Percentiles rank a stretch among this genome's conserved stretches.
Conservation (phyloP, 495 filamentous ascomycete species). For the Penicillium maclennaniae region DNA sequence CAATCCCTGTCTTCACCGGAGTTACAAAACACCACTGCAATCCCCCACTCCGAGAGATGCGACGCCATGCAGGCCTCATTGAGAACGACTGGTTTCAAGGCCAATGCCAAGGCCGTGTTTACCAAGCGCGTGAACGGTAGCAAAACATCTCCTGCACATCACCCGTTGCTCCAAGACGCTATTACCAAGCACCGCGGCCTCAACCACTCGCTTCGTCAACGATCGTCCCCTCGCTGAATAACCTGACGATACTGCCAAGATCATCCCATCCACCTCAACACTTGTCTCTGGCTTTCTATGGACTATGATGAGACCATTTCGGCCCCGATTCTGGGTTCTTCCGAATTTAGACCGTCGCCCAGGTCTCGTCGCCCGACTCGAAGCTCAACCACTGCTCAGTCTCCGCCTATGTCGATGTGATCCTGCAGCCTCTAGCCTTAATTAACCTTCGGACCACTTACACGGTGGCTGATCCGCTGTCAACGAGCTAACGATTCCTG, state of each 20-base stretch:
- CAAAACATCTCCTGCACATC: slow-evolving; percentile 3
- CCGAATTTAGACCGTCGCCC: background rate
- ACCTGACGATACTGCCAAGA: background rate
- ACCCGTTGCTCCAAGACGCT: slow-evolving; percentile 14
- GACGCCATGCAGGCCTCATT: background rate
- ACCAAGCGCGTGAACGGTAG: slow-evolving; percentile 1
- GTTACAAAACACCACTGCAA: background rate
- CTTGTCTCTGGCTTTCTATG: background rate
- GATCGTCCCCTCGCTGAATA: background rate
- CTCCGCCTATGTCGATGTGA: background rate
- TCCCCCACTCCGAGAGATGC: background rate
- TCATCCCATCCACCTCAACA: background rate
- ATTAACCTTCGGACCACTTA: background rate
- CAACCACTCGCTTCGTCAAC: slow-evolving; percentile 15
- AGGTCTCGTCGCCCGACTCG: background rate
- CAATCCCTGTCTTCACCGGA: background rate
- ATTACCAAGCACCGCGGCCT: slow-evolving; percentile 26
- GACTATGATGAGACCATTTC: background rate
- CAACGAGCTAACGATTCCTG: background rate
- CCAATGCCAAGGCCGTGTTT: background rate
- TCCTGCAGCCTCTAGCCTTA: background rate
- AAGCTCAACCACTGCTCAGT: background rate
- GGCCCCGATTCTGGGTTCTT: background rate
- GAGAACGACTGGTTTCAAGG: background rate
- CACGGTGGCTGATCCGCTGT: background rate